Evolutionary conservation across 208 protist genomes (phyloP).

Genomic region (Crithidia acanthocephali): DNA sequence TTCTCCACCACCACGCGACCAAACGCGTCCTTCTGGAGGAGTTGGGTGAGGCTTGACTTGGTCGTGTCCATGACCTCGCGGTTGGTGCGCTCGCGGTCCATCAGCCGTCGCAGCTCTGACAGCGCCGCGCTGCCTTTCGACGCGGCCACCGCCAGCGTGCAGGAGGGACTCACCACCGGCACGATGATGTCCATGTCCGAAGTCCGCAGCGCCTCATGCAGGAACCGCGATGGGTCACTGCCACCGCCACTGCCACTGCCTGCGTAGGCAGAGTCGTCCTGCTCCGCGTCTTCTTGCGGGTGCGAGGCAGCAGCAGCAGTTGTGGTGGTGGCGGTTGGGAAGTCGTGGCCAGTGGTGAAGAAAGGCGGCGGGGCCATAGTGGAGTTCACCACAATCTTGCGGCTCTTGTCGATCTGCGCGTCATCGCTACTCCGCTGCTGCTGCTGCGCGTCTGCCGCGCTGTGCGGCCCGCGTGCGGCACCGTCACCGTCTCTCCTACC

Average conservation of each 20-base stretch:
- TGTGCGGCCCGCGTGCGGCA: too few relatives aligned
- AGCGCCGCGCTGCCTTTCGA: constrained; percentile 63
- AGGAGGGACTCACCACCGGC: constrained; percentile 60
- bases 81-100: constrained; percentile 67
- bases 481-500: constrained; percentile 12
- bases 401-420: constrained; percentile 7
- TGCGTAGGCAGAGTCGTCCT: constrained; percentile 8
- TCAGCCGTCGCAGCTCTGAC: constrained; percentile 45
- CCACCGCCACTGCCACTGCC: too few relatives aligned
- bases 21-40: constrained; percentile 55
- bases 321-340: constrained; percentile 31
- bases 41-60: constrained; percentile 63
- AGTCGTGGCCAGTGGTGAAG: constrained; percentile 72
- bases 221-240: constrained; percentile 6
- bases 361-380: constrained; percentile 55
- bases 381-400: constrained; percentile 34
- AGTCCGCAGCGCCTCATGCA: constrained; percentile 26
- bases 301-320: not conserved
- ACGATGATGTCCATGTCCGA: constrained; percentile 75
- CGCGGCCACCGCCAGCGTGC: constrained; percentile 55
- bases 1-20: constrained; percentile 9
- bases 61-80: constrained; percentile 70
- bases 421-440: constrained; percentile 7
- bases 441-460: not conserved
- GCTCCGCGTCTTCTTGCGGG: constrained; percentile 12